phyloP scores from a whole-genome alignment of 768 basidiomycete genomes.

The Russula sp. region DNA sequence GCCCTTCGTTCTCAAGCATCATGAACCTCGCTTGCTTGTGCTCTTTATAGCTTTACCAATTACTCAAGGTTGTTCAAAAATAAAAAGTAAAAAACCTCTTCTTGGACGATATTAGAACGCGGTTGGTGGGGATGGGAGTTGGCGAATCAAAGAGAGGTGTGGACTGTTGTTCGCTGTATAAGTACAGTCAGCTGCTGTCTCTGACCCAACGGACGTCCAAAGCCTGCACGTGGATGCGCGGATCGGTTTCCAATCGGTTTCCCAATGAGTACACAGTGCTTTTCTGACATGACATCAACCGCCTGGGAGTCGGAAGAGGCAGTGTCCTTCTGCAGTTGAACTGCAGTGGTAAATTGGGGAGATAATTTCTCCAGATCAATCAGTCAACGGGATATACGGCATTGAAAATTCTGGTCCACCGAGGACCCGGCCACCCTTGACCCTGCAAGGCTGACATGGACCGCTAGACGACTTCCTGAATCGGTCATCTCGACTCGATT shows the following conservation, averaged over 20 bases:
- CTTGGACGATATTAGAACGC: background rate
- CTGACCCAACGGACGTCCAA: background rate
- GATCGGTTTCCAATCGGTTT: background rate
- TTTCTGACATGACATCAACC: no score
- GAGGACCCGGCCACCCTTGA: background rate
- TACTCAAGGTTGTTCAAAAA: no score
- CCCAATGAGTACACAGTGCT: background rate
- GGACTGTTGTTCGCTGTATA: background rate
- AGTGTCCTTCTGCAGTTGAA: background rate
- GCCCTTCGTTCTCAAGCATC: no score
- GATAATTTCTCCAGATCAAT: no score
- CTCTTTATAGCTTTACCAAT: background rate
- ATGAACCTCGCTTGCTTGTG: background rate
- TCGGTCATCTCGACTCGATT: background rate
- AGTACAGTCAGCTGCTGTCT: background rate
- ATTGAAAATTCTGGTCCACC: background rate
- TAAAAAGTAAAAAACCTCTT: background rate
- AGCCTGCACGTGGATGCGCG: background rate
- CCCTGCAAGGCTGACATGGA: background rate
- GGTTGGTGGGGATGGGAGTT: background rate
- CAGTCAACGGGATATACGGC: no score
- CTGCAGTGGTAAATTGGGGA: background rate
- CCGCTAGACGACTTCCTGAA: background rate
- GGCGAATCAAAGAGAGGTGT: background rate
- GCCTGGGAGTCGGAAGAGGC: no score